Conservation (phyloP, 345 rosid genomes). For the Tarenaya hassleriana region DNA sequence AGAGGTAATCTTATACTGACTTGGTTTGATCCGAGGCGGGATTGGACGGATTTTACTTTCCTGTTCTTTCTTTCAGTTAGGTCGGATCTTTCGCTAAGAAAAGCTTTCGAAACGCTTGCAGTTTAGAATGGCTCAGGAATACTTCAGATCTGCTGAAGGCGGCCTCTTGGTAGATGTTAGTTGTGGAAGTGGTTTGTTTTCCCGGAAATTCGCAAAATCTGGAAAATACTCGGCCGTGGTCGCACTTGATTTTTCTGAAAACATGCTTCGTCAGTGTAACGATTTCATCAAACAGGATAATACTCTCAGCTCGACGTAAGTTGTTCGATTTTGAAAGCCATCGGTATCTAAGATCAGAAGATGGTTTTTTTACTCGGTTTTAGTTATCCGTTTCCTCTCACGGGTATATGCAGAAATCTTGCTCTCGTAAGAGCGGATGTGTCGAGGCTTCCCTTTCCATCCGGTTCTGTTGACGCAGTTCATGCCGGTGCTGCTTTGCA, state of each 20-base stretch:
- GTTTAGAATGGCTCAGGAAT: slow-evolving; percentile 93
- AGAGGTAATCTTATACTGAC: slow-evolving; percentile 42
- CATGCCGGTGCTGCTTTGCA: slow-evolving; percentile 97
- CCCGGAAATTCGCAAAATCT: slow-evolving; percentile 77
- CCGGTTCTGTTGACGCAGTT: slow-evolving; percentile 77
- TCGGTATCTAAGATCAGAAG: too few species aligned
- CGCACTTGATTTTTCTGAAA: slow-evolving; percentile 94
- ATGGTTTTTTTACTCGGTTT: neutral
- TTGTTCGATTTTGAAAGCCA: slow-evolving; percentile 3
- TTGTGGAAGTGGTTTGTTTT: slow-evolving; percentile 93
- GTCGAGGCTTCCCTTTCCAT: slow-evolving; percentile 77
- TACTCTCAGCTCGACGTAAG: slow-evolving; percentile 37
- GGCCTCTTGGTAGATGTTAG: slow-evolving; percentile 90
- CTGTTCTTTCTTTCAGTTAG: neutral
- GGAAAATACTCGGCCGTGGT: slow-evolving; percentile 67
- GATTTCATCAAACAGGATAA: slow-evolving; percentile 67
- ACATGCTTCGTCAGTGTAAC: slow-evolving; percentile 89
- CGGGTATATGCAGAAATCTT: slow-evolving; percentile 47
- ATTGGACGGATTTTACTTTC: neutral
- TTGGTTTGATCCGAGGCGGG: neutral
- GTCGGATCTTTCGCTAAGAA: neutral
- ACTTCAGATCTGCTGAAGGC: slow-evolving; percentile 66
- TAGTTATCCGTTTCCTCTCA: neutral
- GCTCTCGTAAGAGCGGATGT: slow-evolving; percentile 94
- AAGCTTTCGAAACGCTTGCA: slow-evolving; percentile 31